phyloP scores from a whole-genome alignment of 768 basidiomycete genomes.

The Russula olivacea region DNA sequence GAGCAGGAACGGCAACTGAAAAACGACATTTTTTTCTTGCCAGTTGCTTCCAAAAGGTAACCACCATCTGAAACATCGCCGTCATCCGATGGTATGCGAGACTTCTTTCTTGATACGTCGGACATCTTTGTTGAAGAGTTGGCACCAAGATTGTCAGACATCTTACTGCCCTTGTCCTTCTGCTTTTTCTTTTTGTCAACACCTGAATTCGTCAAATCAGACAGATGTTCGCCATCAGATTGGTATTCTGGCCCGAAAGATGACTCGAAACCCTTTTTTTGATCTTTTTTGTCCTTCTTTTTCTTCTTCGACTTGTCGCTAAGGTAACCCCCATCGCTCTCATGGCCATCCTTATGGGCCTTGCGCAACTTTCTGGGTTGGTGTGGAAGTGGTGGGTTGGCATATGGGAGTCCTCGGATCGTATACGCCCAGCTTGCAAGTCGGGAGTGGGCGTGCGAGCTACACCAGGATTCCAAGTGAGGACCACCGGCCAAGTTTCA shows the following conservation, averaged over 20 bases:
- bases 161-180: constrained; percentile 22
- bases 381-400: constrained; percentile 17
- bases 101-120: constrained; percentile 24
- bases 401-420: constrained; percentile 6
- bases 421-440: not conserved
- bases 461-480: not conserved
- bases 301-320: constrained; percentile 30
- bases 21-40: constrained; percentile 30
- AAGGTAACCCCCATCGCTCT: constrained; percentile 32
- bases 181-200: constrained; percentile 24
- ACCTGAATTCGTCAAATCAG: constrained; percentile 19
- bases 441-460: not conserved
- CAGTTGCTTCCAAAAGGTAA: constrained; percentile 30
- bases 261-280: constrained; percentile 25
- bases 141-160: constrained; percentile 1
- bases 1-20: constrained; percentile 21
- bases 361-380: constrained; percentile 29
- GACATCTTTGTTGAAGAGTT: not conserved
- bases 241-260: constrained; percentile 30
- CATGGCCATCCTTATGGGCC: constrained; percentile 27
- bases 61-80: constrained; percentile 32
- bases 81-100: constrained; percentile 2
- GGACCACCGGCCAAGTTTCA: constrained; percentile 36
- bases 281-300: constrained; percentile 26
- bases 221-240: constrained; percentile 32